Conservation (phyloP, 1,139 yeast genomes). For the Scheffersomyces illinoinensis region DNA sequence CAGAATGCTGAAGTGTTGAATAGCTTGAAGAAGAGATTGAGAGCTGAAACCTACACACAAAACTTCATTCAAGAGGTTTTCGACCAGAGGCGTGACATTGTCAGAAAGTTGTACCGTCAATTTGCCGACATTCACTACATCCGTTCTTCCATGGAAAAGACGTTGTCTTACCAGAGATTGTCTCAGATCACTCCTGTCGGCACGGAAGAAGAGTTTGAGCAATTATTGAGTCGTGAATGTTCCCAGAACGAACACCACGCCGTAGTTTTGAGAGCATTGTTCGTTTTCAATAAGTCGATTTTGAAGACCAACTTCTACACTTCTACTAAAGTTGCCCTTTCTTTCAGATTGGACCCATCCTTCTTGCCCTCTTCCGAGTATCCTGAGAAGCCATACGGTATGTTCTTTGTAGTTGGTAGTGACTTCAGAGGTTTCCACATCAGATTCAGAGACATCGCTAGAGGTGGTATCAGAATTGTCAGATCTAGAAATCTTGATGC, state of each 20-base stretch:
- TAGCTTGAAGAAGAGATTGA: constrained; percentile 82
- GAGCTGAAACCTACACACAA: constrained; percentile 92
- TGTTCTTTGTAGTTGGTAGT: constrained; percentile 94
- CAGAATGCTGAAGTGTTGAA: constrained; percentile 75
- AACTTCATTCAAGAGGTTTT: constrained; percentile 79
- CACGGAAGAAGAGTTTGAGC: constrained; percentile 72
- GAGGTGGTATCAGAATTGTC: constrained; percentile 98
- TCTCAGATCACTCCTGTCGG: constrained; percentile 75
- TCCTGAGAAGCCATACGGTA: constrained; percentile 90
- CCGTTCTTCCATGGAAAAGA: constrained; percentile 70
- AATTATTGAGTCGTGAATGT: constrained; percentile 65
- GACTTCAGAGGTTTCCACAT: constrained; percentile 98
- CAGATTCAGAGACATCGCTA: constrained; percentile 93
- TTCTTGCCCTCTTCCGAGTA: constrained; percentile 85
- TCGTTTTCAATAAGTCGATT: constrained; percentile 80
- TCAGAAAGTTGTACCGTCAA: constrained; percentile 83
- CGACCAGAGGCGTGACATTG: constrained; percentile 66
- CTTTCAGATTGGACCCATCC: constrained; percentile 85
- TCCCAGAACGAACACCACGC: constrained; percentile 82
- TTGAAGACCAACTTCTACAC: constrained; percentile 93
- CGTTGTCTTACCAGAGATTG: constrained; percentile 86
- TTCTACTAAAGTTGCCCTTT: constrained; percentile 91
- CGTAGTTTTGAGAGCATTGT: constrained; percentile 78
- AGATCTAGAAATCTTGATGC: constrained; percentile 85
- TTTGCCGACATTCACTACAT: constrained; percentile 92